phyloP scores from a whole-genome alignment of 1,139 yeast species.

The Taphrina wiesneri region DNA sequence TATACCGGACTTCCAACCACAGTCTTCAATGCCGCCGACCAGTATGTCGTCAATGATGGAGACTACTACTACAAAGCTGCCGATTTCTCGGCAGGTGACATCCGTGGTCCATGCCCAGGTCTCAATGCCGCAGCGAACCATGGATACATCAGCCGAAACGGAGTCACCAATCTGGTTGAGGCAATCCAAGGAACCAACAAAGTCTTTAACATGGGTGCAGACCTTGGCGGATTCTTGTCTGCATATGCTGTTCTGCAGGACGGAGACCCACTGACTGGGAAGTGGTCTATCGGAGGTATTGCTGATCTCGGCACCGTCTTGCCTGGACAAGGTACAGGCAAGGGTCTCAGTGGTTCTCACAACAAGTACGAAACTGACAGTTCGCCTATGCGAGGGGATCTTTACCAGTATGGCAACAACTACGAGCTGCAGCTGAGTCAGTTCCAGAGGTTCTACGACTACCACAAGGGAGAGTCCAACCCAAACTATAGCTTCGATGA shows the following conservation, averaged over 20 bases:
- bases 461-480: constrained; percentile 8
- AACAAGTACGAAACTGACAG: constrained; percentile 33
- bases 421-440: constrained; percentile 17
- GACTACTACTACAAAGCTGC: constrained; percentile 20
- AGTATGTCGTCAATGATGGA: constrained; percentile 17
- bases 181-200: constrained; percentile 27
- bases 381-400: constrained; percentile 30
- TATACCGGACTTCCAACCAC: constrained; percentile 23
- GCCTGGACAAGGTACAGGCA: background rate
- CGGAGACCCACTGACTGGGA: constrained; percentile 12
- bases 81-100: constrained; percentile 25
- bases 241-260: constrained; percentile 18
- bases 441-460: constrained; percentile 20
- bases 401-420: constrained; percentile 32
- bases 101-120: constrained; percentile 32
- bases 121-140: constrained; percentile 31
- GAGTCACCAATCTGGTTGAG: constrained; percentile 17
- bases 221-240: constrained; percentile 24
- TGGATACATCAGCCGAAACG: constrained; percentile 23
- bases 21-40: constrained; percentile 18
- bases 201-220: constrained; percentile 29
- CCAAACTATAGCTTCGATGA: constrained; percentile 22
- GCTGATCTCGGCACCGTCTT: constrained; percentile 6
- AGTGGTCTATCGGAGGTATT: constrained; percentile 30
- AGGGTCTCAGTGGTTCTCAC: constrained; percentile 30